Base-by-base conservation (phyloP, 2,329 filamentous ascomycete genomes). In the Sphaceloma murrayae region DNA sequence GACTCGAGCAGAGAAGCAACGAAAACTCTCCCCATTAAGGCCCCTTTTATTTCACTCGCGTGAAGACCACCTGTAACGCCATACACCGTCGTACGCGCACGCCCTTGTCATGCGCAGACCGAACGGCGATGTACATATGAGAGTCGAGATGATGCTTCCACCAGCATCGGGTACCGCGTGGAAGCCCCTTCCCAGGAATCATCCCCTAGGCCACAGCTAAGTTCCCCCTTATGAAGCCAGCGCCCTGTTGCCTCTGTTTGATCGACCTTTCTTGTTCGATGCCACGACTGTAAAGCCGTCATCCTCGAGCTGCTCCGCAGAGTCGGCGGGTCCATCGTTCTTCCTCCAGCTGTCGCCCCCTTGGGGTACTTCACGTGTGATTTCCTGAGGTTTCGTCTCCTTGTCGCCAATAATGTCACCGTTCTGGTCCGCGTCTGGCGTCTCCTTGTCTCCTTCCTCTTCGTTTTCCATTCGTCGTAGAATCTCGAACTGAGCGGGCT, bases 281-380 rank as follows among this genome's bases (percentile, higher is more conserved):
- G 66, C 59, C 34, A 74, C 70, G 29, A 69, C 73, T 54, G 65
- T 70, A 69, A 70, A 74, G 51, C 70, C 70, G 42, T 73, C 70
- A 7, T 72, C 69, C 42, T 73, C 69, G 34, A 71, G 56, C 10
- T 55, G 54, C 54, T 71, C 64, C 13, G 69, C 65, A 21, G 67
- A 68, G 3, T 59, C 54, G 11, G 56, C 53, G 50, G 56, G 29
- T 14, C 56, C 56, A 49, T 63, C 18, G 6, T 32, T 61, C 48
- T 61, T 59, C 53, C 63, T 50, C 51, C 53, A 49, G 24, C 47
- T 43, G 42, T 48, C 34, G 5, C 45, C 49, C 55, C 61, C 63
- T 56, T 52, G 69, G 59, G 64, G 55, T 13, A 67, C 60, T 36
- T 71, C 64, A 39, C 63, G 62, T 31, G 70, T 65, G 38, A 73